Base-by-base conservation (phyloP, 2,329 filamentous ascomycete species). In the Colletotrichum tanaceti region DNA sequence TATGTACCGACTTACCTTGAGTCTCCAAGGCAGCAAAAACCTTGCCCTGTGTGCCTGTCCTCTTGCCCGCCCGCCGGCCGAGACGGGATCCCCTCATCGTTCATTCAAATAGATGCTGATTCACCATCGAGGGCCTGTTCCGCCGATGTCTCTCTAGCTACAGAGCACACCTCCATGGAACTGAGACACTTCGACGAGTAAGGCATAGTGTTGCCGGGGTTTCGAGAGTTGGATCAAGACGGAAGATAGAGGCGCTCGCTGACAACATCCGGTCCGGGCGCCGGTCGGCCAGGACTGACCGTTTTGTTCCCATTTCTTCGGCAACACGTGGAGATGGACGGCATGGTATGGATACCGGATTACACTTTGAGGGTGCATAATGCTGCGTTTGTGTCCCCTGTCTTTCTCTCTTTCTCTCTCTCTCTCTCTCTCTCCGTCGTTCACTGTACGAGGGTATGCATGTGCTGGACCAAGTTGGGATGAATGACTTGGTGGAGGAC, bases 351-450 rank as follows among this genome's bases (percentile, higher is more conserved):
- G n/a, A n/a, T n/a, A 22, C 38, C 35, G 24, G 13, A 55, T 57
- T 60, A 65, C 20, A 61, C 50, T 66, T 68, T 60, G 43, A 41
- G 43, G 62, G 49, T 55, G 55, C 62, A 68, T 64, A 41, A 68
- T 49, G 24, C 43, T 68, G 54, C 61, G 46, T 68, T 35, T 35
- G 58, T 50, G 32, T 9, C 32, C 32, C 32, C 24, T 4, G 24
- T 1, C n/a, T 35, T 9, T 35, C 32, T 32, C 32, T 10, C 32
- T 35, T 9, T 35, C 7, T 35, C 32, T 35, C 32, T 35, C 32
- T 35, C 32, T 32, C 32, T 10, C 32, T 35, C 32, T 35, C 7
- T 35, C 32, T 35, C 32, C 32, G 32, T 35, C 32, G 32, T 35
- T 35, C 7, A 10, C 9, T 43, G 63, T 43, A n/a, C n/a, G n/a